Evolutionary conservation across 2,329 filamentous ascomycete species (phyloP), one percentile per base, ranked within the genome.

Genomic region (Trichophaea hybrida): DNA sequence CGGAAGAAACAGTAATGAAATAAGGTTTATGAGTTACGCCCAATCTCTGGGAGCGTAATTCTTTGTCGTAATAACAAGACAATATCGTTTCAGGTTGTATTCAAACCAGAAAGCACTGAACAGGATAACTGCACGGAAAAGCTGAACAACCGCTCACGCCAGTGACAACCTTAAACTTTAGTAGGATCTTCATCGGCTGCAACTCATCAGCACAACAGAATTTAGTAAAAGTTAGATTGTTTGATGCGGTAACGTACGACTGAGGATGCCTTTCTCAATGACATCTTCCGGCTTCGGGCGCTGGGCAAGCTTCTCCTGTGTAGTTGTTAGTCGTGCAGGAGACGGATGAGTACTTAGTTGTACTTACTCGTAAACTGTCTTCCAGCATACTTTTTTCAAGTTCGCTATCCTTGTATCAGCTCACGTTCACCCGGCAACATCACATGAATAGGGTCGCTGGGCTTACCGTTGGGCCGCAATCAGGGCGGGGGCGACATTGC

Each of bases 261-360:
- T 55, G 55, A 69, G 64, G 50, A 68, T 68, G 2, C 67, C 67
- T 58, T 68, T 67, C 58, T 68, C 49, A 49, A 69, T 65, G 40
- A 69, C 60, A 38, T 67, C 63, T 38, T 66, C 64, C n/a, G 65
- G 61, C 40, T 60, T 56, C 4, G 66, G 67, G 24, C 67, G 53
- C 15, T 66, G 59, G 31, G 64, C 51, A n/a, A 69, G 60, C 55
- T 69, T 68, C 43, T 65, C 62, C 57, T 65, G n/a, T 43, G 10
- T 10, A 24, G 24, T 31, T 49, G 34, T 60, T 51, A 58, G 35
- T 40, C 54, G 32, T n/a, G n/a, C 24, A 46, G 4, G 40, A 17
- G 5, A 46, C 1, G 40, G 7, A n/a, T 6, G 40, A 12, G 10
- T 12, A 46, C n/a, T 13, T n/a, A 12, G 40, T 13, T 24, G 37